These are phyloP conservation scores for Scolecobasidium constrictum DNA, from an alignment of 2,329 filamentous ascomycete species.

Conservation along the genomic window DNA sequence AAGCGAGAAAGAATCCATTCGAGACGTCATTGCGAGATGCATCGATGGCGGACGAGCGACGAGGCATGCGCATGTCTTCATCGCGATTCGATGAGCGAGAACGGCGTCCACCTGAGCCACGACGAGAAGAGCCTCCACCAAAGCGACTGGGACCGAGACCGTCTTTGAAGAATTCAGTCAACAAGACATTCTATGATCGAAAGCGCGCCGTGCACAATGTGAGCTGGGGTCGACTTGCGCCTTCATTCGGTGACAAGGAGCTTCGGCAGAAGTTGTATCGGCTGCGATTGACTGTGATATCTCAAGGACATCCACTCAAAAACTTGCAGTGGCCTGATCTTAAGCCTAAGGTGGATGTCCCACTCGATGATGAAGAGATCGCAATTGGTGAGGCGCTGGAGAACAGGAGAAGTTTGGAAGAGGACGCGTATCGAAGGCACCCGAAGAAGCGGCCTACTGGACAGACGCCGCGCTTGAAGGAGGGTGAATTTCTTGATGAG, in stretches of 20 bases:
- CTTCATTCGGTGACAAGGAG: conserved; percentile 6
- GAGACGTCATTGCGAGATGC: not conserved
- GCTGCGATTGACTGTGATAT: not conserved
- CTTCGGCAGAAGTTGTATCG: conserved; percentile 3
- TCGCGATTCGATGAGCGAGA: not conserved
- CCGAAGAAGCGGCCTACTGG: conserved; percentile 7
- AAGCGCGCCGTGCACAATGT: not conserved
- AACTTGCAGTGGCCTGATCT: conserved; percentile 3
- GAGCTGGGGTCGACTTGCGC: conserved; percentile 4
- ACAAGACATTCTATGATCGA: not conserved
- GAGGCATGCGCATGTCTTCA: not conserved
- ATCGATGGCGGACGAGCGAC: not conserved
- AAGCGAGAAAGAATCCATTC: conserved; percentile 5
- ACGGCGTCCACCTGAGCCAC: not conserved
- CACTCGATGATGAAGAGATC: conserved; percentile 3
- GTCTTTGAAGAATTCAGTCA: conserved; percentile 2
- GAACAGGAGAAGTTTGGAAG: conserved; percentile 6
- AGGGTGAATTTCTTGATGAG: conserved; percentile 7
- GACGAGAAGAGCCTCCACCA: not conserved
- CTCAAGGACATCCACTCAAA: conserved; percentile 7
- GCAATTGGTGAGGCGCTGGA: not conserved
- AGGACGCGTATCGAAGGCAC: conserved; percentile 7
- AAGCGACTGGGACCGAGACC: conserved; percentile 1
- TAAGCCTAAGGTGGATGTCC: not conserved
- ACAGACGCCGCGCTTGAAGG: not conserved